Conservation (phyloP, 352 stramenopile species). For the Pythium chondricola region DNA sequence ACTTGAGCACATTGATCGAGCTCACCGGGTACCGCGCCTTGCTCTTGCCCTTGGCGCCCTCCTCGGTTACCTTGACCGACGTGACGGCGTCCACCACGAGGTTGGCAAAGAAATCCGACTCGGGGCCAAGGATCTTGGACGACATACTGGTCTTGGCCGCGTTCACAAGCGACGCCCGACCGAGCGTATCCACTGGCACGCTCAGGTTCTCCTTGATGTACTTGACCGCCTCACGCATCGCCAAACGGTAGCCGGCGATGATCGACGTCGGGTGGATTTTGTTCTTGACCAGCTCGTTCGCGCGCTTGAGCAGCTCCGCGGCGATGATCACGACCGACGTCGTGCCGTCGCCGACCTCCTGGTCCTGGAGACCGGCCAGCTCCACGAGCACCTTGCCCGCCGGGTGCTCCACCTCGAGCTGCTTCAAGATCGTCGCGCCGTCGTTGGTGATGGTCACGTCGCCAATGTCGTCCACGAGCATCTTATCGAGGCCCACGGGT, state of each 20-base stretch:
- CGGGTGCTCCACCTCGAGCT: conserved; percentile 98
- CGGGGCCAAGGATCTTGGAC: conserved; percentile 98
- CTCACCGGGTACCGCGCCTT: conserved; percentile 94
- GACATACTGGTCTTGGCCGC: conserved; percentile 98
- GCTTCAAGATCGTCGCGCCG: conserved; percentile 99
- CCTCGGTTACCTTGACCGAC: conserved; percentile 92
- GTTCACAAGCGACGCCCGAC: conserved; percentile 94
- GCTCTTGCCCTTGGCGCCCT: conserved; percentile 73
- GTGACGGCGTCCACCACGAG: conserved; percentile 97
- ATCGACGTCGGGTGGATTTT: conserved; percentile 99
- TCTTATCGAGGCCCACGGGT: conserved; percentile 99
- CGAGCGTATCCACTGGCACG: conserved; percentile 92
- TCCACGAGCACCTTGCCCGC: conserved; percentile 98
- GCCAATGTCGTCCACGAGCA: conserved; percentile 97
- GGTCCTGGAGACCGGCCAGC: conserved; percentile 97
- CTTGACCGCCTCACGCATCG: conserved; percentile 97
- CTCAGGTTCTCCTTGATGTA: conserved; percentile 99
- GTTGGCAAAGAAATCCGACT: conserved; percentile 97
- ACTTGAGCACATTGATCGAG: conserved; percentile 99
- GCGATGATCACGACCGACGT: conserved; percentile 99
- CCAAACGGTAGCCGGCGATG: conserved; percentile 98
- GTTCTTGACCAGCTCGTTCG: conserved; percentile 97
- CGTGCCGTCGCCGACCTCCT: conserved; percentile 99
- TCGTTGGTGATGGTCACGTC: conserved; percentile 99
- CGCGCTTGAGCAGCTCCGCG: conserved; percentile 92